phyloP scores from a whole-genome alignment of 768 basidiomycete genomes.

The Leccinum sublutescens region DNA sequence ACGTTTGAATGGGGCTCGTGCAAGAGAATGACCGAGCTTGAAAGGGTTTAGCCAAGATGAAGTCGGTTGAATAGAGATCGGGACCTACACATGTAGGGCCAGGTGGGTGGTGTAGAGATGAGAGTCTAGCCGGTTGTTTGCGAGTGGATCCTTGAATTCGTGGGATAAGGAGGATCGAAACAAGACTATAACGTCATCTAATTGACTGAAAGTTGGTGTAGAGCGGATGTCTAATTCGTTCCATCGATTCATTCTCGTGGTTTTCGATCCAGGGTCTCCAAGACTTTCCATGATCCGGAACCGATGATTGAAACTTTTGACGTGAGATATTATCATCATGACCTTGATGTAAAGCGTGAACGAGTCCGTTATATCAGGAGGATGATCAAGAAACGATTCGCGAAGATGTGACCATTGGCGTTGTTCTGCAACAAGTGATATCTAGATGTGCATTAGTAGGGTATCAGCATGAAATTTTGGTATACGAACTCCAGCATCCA shows the following conservation, averaged over 20 bases:
- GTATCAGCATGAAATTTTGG: neutral
- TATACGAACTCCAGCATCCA: constrained; percentile 55
- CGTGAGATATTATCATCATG: constrained; percentile 56
- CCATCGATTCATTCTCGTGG: constrained; percentile 22
- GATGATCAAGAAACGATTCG: constrained; percentile 60
- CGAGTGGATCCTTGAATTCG: constrained; percentile 54
- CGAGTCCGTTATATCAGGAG: constrained; percentile 62
- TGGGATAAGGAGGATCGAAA: constrained; percentile 60
- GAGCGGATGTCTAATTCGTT: constrained; percentile 58
- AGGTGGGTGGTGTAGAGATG: constrained; percentile 47
- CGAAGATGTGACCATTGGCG: constrained; percentile 68
- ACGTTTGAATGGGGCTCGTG: constrained; percentile 77
- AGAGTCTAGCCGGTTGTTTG: constrained; percentile 52
- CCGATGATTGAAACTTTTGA: constrained; percentile 66
- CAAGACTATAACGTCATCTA: constrained; percentile 55
- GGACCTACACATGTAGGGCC: constrained; percentile 33
- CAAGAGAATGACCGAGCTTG: constrained; percentile 64
- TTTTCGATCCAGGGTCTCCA: constrained; percentile 45
- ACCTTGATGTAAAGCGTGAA: constrained; percentile 73
- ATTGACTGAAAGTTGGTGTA: constrained; percentile 59
- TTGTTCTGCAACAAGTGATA: constrained; percentile 46
- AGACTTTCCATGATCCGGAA: constrained; percentile 59
- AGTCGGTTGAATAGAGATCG: constrained; percentile 30
- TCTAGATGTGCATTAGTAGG: constrained; percentile 30
- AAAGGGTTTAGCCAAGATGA: constrained; percentile 26